Evolutionary conservation across 2,329 filamentous ascomycete genomes (phyloP), one percentile per base, ranked within the genome.

Genomic region (Albophoma yamanashiensis): DNA sequence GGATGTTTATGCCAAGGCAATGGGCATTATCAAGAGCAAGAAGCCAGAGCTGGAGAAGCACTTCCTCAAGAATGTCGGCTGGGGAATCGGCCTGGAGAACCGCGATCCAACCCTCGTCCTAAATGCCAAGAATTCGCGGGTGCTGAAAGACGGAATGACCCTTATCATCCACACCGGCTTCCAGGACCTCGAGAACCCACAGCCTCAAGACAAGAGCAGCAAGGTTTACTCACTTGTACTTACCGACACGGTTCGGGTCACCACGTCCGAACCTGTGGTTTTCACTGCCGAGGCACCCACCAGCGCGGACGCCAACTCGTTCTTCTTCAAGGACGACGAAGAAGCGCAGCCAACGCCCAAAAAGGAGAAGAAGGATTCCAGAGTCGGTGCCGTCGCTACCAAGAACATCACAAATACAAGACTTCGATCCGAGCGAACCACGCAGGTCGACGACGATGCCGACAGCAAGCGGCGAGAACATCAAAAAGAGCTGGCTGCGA

Each of bases 241-340:
- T 55, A 92, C 90, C 1, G 94, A 99, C 74, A 99, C 95, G 0
- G 88, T 99, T 53, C 91, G 94, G 67, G 91, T 97, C 57, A 90
- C 89, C 14, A 79, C 84, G 7, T 77, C 77, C n/a, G 91, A 96
- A 57, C 84, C 89, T 0, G 88, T 92, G 39, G 86, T 97, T 36
- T 97, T 99, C 76, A 99, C 94, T 22, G 92, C 91, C 61, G 92
- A 97, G 70, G 92, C 93, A 0, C 87, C 92, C 2, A 89, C 90
- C 36, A 93, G 96, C 69, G 85, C 96, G 61, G 94, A 97, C 68
- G 92, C 92, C 4, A 93, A 93, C 45, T 96, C 93, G 0, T 99
- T 99, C 79, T 97, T 97, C 77, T 99, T 99, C 80, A 96, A 96
- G 71, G 93, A 97, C 66, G 92, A 96, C 62, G 91, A 96, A 70